Percentiles rank a stretch among this genome's conserved stretches.
phyloP scores from a whole-genome alignment of 2,329 filamentous ascomycete genomes.

The Colletotrichum sp. region DNA sequence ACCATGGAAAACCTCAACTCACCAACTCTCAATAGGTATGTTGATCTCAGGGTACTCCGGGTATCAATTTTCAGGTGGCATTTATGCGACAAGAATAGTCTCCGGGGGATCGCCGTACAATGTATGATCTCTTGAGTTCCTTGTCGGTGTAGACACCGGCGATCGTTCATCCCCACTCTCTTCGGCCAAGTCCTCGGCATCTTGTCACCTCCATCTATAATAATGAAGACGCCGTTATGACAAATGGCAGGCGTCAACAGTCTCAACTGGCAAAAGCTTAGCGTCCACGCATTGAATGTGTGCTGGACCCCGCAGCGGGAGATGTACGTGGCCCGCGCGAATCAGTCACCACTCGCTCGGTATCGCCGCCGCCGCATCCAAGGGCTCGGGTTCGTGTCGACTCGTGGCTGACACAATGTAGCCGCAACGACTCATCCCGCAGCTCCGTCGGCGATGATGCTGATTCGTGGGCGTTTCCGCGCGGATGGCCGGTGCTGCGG shows the following conservation, averaged over 20 bases:
- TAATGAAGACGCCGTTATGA: no score
- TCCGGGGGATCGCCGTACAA: neutral
- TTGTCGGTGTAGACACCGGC: neutral
- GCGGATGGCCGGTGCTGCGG: neutral
- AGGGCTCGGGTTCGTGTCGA: neutral
- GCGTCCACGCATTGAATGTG: neutral
- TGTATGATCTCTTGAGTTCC: neutral
- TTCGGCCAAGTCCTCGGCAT: neutral
- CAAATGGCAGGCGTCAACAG: neutral
- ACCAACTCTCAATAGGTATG: neutral
- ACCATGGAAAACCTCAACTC: neutral
- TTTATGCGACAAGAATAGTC: neutral
- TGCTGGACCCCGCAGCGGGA: neutral
- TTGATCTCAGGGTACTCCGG: neutral
- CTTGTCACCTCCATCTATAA: neutral
- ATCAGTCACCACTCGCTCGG: neutral
- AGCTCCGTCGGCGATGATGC: neutral
- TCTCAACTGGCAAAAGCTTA: neutral
- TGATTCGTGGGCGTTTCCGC: neutral
- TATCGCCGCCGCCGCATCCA: neutral
- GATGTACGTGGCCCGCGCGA: neutral
- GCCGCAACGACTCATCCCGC: neutral
- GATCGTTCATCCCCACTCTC: neutral
- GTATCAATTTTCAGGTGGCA: neutral
- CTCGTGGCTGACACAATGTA: neutral